Conservation (phyloP, 1,139 yeast species). For the Suhomyces yuchorum region DNA sequence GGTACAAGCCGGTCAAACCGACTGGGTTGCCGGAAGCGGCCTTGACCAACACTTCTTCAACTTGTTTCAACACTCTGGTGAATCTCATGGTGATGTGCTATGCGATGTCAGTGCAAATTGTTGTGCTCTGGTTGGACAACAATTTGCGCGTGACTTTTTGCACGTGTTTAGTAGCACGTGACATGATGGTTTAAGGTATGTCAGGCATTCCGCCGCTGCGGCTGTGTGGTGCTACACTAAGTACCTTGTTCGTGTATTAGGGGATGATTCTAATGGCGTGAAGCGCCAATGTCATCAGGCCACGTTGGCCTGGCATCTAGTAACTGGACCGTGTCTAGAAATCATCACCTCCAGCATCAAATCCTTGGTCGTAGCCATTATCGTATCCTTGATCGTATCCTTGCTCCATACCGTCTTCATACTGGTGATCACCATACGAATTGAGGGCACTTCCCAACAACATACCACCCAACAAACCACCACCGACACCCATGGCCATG, state of each 20-base stretch:
- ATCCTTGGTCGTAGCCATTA: conserved; percentile 19
- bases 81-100: conserved; percentile 36
- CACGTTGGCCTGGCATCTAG: not conserved
- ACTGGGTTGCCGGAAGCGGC: conserved; percentile 75
- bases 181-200: too few species aligned
- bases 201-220: too few species aligned
- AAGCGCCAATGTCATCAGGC: not conserved
- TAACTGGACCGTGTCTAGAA: not conserved
- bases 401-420: conserved; percentile 32
- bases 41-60: conserved; percentile 62
- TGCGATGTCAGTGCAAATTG: conserved; percentile 11
- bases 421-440: conserved; percentile 26
- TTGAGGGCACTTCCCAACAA: conserved; percentile 37
- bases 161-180: too few species aligned
- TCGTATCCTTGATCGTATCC: conserved; percentile 36
- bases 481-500: conserved; percentile 74
- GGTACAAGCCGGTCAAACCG: conserved; percentile 75
- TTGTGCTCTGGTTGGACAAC: conserved; percentile 17
- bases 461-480: conserved; percentile 78
- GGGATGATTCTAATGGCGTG: not conserved
- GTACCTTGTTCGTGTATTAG: not conserved
- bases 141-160: conserved; percentile 9
- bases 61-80: conserved; percentile 50
- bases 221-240: too few species aligned
- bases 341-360: conserved; percentile 20